Base-by-base conservation (phyloP, 192 early-diverging fungal species). In the Coemansia sp. region DNA sequence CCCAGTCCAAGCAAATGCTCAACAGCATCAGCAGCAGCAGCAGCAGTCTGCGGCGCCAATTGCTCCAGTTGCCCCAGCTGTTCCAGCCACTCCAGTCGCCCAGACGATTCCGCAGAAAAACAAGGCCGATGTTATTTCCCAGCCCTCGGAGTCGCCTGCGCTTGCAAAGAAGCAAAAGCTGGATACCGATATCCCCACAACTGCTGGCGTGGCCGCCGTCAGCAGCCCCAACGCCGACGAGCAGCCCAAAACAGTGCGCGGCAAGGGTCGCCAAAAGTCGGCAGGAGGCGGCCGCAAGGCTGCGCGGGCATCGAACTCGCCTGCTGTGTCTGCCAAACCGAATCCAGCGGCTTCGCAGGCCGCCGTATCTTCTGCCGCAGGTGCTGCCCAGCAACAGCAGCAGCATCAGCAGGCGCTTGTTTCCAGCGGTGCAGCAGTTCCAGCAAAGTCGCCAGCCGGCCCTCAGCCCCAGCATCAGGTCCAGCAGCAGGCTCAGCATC, bases 51-150 rank as follows among this genome's bases (percentile, higher is more conserved):
- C 3, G 18, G 1, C 29, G 4, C 20, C 54, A 55, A 48, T n/a
- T 32, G 32, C 9, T 48, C 5, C 55, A 18, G 39, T n/a, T 28
- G n/a, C n/a, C n/a, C 4, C 65, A 42, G n/a, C 63, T 16, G 24
- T 51, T 27, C 54, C 42, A 6, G 25, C 7, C 56, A 7, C 20
- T 62, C 23, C 46, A 46, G 24, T 25, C 8, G 30, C 65, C 19
- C 61, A 61, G 18, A 1, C 60, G 29, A 53, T 70, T 24, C 71
- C 71, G 23, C 70, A 70, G 54, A 79, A 79, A 46, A 67, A 73
- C 45, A 74, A 79, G 50, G 60, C 61, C 16, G 64, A 69, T 19
- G 11, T 39, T 0, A 28, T 3, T 4, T 28, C 16, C 25, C 56
- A 29, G 29, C n/a, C 25, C 22, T 54, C 18, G 19, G 62, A 49